A percentile compares a stretch with the other conserved stretches of the same genome.
These are phyloP conservation scores for Calonectria naviculata DNA, from an alignment of 2,329 filamentous ascomycete genomes.

Conservation along the genomic window DNA sequence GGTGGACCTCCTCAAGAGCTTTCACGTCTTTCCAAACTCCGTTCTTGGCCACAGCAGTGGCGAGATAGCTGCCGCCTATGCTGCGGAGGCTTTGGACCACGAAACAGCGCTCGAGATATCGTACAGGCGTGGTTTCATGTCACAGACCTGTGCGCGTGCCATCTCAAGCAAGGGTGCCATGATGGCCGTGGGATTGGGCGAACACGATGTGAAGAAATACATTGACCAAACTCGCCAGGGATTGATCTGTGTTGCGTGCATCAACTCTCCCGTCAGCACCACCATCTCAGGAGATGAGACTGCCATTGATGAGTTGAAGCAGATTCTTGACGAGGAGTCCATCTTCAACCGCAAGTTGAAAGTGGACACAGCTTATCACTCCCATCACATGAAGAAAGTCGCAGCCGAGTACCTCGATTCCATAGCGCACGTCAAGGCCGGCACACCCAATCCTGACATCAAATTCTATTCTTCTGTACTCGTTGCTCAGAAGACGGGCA, in stretches of 20 bases:
- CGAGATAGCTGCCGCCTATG: conserved; percentile 53
- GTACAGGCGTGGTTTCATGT: conserved; percentile 21
- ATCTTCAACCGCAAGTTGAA: conserved; percentile 47
- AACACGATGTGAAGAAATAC: conserved; percentile 41
- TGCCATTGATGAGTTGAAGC: conserved; percentile 41
- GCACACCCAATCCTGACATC: conserved; percentile 4
- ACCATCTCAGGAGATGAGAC: conserved; percentile 49
- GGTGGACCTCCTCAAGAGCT: conserved; percentile 48
- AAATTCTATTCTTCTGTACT: conserved; percentile 34
- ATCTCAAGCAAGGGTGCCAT: conserved; percentile 45
- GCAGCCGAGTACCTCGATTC: conserved; percentile 37
- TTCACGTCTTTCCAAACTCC: conserved; percentile 39
- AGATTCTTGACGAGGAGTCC: conserved; percentile 43
- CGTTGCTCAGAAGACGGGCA: background rate
- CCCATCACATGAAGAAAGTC: conserved; percentile 46
- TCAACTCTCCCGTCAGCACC: conserved; percentile 49
- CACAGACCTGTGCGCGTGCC: conserved; percentile 17
- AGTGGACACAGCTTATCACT: conserved; percentile 55
- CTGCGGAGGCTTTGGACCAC: conserved; percentile 27
- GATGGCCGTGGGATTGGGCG: conserved; percentile 52
- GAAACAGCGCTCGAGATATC: conserved; percentile 22
- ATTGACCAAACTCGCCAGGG: conserved; percentile 30
- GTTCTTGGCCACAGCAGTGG: conserved; percentile 53
- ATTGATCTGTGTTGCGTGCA: conserved; percentile 46
- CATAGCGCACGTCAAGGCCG: conserved; percentile 24